Conservation (phyloP, 2,329 filamentous ascomycete genomes). For the Cladosporium colombiae region DNA sequence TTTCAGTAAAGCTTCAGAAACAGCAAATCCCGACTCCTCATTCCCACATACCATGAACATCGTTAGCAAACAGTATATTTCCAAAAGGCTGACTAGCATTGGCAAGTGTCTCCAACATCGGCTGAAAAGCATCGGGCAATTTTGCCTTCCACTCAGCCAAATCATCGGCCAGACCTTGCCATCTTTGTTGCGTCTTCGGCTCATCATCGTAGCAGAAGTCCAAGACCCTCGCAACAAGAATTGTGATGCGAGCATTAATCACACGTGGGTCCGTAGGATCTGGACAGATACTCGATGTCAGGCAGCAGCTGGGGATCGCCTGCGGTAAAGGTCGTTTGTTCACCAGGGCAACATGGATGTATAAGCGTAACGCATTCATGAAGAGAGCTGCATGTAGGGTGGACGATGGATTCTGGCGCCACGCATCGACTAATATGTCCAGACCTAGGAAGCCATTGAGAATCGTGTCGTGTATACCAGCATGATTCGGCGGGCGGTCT, state of each 20-base stretch:
- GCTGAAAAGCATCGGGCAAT: background rate
- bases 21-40: background rate
- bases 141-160: background rate
- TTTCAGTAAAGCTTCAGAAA: background rate
- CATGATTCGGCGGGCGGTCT: background rate
- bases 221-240: background rate
- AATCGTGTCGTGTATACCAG: background rate
- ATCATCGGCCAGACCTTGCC: background rate
- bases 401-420: constrained; percentile 18
- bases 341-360: constrained; percentile 21
- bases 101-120: background rate
- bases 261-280: background rate
- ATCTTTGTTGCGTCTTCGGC: background rate
- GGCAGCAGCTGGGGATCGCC: background rate
- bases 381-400: constrained; percentile 23
- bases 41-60: background rate
- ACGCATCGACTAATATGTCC: background rate
- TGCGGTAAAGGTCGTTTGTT: constrained; percentile 13
- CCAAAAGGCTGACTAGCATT: background rate
- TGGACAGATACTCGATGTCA: background rate
- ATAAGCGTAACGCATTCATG: constrained; percentile 21
- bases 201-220: background rate
- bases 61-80: background rate
- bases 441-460: background rate
- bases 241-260: background rate